A percentile compares a stretch with the other conserved stretches of the same genome.
phyloP scores from a whole-genome alignment of 2,329 filamentous ascomycete genomes.

The Dothideomycetes sp. region DNA sequence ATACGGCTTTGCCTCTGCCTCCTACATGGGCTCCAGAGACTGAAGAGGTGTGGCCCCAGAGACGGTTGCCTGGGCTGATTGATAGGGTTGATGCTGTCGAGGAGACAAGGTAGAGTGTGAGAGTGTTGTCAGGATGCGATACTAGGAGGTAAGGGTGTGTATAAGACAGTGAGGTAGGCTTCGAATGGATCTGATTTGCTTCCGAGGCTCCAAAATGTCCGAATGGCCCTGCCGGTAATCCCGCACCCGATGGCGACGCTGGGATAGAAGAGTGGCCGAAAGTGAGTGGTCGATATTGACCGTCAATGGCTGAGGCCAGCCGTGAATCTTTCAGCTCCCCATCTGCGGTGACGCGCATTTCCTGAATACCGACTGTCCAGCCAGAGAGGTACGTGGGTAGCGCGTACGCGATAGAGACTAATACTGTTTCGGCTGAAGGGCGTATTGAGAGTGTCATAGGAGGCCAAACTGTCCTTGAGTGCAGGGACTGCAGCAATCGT shows the following conservation, averaged over 20 bases:
- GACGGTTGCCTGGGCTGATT: slow-evolving; percentile 61
- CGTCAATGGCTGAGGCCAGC: slow-evolving; percentile 38
- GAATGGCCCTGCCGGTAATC: slow-evolving; percentile 7
- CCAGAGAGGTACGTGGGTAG: slow-evolving; percentile 65
- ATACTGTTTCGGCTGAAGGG: slow-evolving; percentile 49
- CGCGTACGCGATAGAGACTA: slow-evolving; percentile 81
- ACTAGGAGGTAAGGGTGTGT: slow-evolving; percentile 75
- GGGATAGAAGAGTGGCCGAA: slow-evolving; percentile 14
- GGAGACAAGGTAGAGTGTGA: slow-evolving; percentile 70
- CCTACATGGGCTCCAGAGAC: slow-evolving; percentile 80
- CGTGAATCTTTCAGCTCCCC: slow-evolving; percentile 40
- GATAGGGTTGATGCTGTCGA: slow-evolving; percentile 55
- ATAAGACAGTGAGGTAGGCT: slow-evolving; percentile 42
- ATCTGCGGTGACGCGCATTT: slow-evolving; percentile 54
- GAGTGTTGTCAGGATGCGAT: slow-evolving; percentile 76
- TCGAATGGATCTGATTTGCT: slow-evolving; percentile 23
- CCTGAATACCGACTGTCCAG: slow-evolving; percentile 88
- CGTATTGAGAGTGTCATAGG: slow-evolving; percentile 77
- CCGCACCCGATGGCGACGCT: slow-evolving; percentile 12
- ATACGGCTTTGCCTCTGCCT: slow-evolving; percentile 75
- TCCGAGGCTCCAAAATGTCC: slow-evolving; percentile 13
- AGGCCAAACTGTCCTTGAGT: slow-evolving; percentile 66
- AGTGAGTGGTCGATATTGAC: slow-evolving; percentile 31
- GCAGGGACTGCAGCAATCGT: slow-evolving; percentile 62
- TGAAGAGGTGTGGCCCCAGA: slow-evolving; percentile 88